Evolutionary conservation across 768 basidiomycete species (phyloP), one percentile per base, ranked within the genome.

Genomic region (Rhizopogon vinicolor): DNA sequence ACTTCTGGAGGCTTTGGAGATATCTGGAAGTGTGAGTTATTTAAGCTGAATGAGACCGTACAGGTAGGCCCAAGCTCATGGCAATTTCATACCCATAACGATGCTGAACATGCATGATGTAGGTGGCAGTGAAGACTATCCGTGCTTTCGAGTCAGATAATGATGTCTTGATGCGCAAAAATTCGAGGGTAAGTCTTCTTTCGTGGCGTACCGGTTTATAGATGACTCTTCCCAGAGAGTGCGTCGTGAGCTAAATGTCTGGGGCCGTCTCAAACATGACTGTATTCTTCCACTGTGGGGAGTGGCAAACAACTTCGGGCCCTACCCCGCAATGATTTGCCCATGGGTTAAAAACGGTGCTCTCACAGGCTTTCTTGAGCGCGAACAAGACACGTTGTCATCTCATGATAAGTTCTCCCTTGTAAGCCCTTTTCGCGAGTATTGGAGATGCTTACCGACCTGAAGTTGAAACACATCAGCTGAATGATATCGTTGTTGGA

Each of bases 281-380:
- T 64, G 65, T 51, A 52, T 66, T 22, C 37, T 66, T 2, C 60
- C 60, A 4, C 53, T 65, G 18, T 57, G 39, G 25, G 62, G 65
- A 14, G 37, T 58, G 2, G 43, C 59, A 16, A 58, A 45, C 25
- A 61, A 59, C 44, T 64, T 58, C 52, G 62, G 65, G 22, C 60
- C 57, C 4, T 59, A 50, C 33, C 25, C 54, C 18, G 61, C 62
- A 10, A 63, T 63, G 62, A 54, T 66, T 13, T 66, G 56, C 35
- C 63, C 63, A 2, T 60, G 62, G 59, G 43, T 56, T 13, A 57
- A 56, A 9, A 54, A 62, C 16, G 62, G 59, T 5, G 52, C 46
- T 41, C 44, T 64, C 29, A 58, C 41, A 1, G 5, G 39, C 22
- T 64, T 60, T 51, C 28, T 64, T n/a, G 57, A 59, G 37, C 18